A percentile compares a stretch with the other conserved stretches of the same genome.
Conservation (phyloP, 805 yeast genomes). For the Yarrowia osloensis region DNA sequence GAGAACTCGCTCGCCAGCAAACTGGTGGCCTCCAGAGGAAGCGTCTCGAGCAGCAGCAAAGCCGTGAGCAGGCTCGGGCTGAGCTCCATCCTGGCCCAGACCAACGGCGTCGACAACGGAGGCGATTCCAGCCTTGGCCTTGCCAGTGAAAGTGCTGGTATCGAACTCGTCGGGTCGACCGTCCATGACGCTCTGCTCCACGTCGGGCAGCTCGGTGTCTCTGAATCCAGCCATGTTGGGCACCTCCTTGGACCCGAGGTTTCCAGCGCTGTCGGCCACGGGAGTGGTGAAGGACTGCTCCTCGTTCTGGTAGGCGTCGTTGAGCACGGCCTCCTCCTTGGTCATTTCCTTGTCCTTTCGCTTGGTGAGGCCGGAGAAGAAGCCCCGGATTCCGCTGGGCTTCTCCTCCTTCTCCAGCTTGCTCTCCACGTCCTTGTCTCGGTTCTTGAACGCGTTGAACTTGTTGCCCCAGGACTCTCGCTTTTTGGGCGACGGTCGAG, state of each 20-base stretch:
- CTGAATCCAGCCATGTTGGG: slow-evolving; percentile 13
- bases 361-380: slow-evolving; percentile 16
- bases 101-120: not conserved
- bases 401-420: not conserved
- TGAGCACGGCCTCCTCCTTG: not conserved
- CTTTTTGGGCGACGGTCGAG: not conserved
- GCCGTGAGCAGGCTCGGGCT: slow-evolving; percentile 20
- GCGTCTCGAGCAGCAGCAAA: slow-evolving; percentile 10
- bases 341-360: not conserved
- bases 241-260: not conserved
- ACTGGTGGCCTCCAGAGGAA: slow-evolving; percentile 1
- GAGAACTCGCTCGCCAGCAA: slow-evolving; percentile 7
- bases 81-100: not conserved
- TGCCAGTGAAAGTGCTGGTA: not conserved
- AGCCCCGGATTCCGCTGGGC: slow-evolving; percentile 7
- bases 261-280: not conserved
- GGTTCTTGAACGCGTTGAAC: slow-evolving; percentile 17
- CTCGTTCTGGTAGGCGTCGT: not conserved
- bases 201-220: not conserved
- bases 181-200: slow-evolving; percentile 1
- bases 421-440: not conserved
- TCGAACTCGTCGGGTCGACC: slow-evolving; percentile 20
- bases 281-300: not conserved
- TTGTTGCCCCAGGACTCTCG: slow-evolving; percentile 23
- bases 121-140: slow-evolving; percentile 12